Evolutionary conservation across 2,329 filamentous ascomycete genomes (phyloP).

Genomic region (Xylariales sp.): DNA sequence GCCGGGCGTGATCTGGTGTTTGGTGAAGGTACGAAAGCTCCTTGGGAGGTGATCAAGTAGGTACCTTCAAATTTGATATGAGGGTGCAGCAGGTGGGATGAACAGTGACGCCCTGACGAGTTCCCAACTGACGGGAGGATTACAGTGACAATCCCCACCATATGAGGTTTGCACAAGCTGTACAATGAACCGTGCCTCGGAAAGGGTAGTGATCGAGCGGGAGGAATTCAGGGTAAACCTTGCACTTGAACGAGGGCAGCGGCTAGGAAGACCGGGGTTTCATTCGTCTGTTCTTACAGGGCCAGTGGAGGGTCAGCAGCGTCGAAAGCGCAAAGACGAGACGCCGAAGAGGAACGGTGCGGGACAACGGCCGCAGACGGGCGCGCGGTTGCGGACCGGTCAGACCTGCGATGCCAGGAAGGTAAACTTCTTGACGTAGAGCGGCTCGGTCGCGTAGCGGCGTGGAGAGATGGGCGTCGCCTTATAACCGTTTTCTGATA

Average conservation of each 20-base stretch:
- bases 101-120: slow-evolving; percentile 25
- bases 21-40: slow-evolving; percentile 22
- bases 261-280: slow-evolving; percentile 35
- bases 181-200: slow-evolving; percentile 32
- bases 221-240: slow-evolving; percentile 33
- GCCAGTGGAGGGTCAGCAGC: slow-evolving; percentile 17
- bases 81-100: slow-evolving; percentile 22
- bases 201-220: slow-evolving; percentile 29
- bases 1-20: slow-evolving; percentile 21
- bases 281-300: slow-evolving; percentile 28
- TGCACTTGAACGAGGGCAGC: slow-evolving; percentile 30
- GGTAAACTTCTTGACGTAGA: slow-evolving; percentile 4
- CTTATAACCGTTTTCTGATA: not conserved
- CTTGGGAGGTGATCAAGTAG: slow-evolving; percentile 16
- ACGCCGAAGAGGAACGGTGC: slow-evolving; percentile 5
- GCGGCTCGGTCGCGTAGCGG: not conserved
- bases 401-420: slow-evolving; percentile 1
- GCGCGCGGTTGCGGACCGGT: slow-evolving; percentile 8
- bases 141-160: slow-evolving; percentile 32
- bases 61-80: slow-evolving; percentile 8
- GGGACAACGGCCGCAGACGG: slow-evolving; percentile 7
- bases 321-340: slow-evolving; percentile 21
- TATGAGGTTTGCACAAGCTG: slow-evolving; percentile 34
- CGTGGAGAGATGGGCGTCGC: not conserved
- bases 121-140: slow-evolving; percentile 25